Evolutionary conservation across 2,329 filamentous ascomycete species (phyloP).

Genomic region (Ciborinia camelliae): DNA sequence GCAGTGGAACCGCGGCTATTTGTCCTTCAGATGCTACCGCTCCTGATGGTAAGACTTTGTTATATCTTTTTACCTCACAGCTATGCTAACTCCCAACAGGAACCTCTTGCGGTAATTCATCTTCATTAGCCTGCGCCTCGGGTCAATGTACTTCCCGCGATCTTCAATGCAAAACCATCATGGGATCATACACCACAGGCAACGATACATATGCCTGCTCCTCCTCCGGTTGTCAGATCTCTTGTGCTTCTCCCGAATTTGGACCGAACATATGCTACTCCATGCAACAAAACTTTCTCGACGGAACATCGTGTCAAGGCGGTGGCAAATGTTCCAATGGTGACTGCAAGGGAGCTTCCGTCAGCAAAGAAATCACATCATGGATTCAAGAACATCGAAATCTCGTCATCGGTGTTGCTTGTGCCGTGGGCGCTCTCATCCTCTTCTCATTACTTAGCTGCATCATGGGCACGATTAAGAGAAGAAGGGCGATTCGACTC

Average conservation of each 20-base stretch:
- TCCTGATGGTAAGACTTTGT: slow-evolving; percentile 54
- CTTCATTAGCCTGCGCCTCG: slow-evolving; percentile 70
- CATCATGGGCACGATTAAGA: slow-evolving; percentile 53
- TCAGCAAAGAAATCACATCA: slow-evolving; percentile 64
- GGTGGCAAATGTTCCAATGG: slow-evolving; percentile 80
- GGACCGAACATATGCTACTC: slow-evolving; percentile 64
- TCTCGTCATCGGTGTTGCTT: slow-evolving; percentile 76
- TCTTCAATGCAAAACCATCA: slow-evolving; percentile 79
- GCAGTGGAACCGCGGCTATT: slow-evolving; percentile 65
- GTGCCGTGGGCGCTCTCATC: slow-evolving; percentile 68
- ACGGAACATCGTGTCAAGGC: slow-evolving; percentile 80
- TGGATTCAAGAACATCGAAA: slow-evolving; percentile 77
- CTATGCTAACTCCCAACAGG: slow-evolving; percentile 37
- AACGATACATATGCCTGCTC: slow-evolving; percentile 82
- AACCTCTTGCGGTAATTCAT: slow-evolving; percentile 60
- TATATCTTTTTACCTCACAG: neutral
- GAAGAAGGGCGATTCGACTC: slow-evolving; percentile 19
- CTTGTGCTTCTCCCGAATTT: slow-evolving; percentile 68
- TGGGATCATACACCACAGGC: slow-evolving; percentile 68
- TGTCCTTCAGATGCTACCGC: slow-evolving; percentile 73
- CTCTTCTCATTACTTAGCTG: slow-evolving; percentile 68
- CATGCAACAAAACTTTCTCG: slow-evolving; percentile 87
- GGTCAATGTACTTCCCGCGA: slow-evolving; percentile 94
- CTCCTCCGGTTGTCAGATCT: slow-evolving; percentile 67
- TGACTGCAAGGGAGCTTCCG: slow-evolving; percentile 66